Evolutionary conservation across 2,329 filamentous ascomycete genomes (phyloP), one percentile per base, ranked within the genome.

Genomic region (Neonectria hederae): DNA sequence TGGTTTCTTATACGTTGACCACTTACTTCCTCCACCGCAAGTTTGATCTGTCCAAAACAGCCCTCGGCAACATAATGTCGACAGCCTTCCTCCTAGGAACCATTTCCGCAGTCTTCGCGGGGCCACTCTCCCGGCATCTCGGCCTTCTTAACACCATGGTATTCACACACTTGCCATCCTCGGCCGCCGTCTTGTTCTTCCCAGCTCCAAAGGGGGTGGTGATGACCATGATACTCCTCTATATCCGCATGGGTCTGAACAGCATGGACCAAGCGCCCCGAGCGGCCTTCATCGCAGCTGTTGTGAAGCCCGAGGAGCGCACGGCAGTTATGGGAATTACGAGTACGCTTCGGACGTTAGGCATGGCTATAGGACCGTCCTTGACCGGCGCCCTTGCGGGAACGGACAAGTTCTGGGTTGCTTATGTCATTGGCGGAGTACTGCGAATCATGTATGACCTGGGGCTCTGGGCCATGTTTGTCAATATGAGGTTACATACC

Each of bases 281-380:
- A 2, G 81, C 88, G 0, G 89, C 89, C 0, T 87, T 92, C 62
- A 90, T 92, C 54, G 88, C 89, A 1, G 88, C 88, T 0, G 87
- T 90, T 0, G 89, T 91, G 3, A 85, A 83, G 65, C 85, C 88
- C 0, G 84, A 87, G 58, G 89, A 92, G 76, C 81, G 89, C 2
- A 92, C 89, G 0, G 89, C 88, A 0, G 88, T 89, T n/a, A 89
- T 91, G 87, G 89, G 89, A 13, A 89, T 92, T 68, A 90, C 88
- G 0, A 82, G 80, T 51, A 87, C 87, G 72, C 63, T 90, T 28
- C 81, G 88, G 7, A 91, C 88, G 0, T 71, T 91, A 11, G 86
- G 88, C 0, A 83, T 86, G 65, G 87, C 81, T 62, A 74, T 81
- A 0, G 83, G 87, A 0, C 87, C 87, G 0, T 84, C 79, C 1